phyloP scores from a whole-genome alignment of 257 asterid species.

The Avicennia marina region DNA sequence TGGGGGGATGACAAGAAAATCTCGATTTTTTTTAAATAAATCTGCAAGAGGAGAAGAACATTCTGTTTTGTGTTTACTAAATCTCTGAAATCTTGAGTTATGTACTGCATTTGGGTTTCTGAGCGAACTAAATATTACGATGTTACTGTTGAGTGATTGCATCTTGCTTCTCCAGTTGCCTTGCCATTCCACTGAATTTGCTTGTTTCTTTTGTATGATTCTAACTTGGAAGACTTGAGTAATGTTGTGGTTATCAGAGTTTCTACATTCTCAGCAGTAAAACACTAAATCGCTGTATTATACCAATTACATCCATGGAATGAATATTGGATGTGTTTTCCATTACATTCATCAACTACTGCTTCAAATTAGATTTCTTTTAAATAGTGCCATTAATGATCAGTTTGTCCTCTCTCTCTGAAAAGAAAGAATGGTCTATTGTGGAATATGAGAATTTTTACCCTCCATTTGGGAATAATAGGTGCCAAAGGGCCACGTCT shows the following conservation, averaged over 20 bases:
- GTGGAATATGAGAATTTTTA: not conserved
- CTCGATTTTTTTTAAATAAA: too few species aligned
- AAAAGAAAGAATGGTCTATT: not conserved
- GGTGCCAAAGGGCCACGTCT: conserved; percentile 96
- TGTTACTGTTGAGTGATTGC: not conserved
- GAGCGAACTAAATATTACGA: not conserved
- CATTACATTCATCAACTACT: not conserved
- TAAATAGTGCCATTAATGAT: not conserved
- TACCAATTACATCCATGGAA: not conserved
- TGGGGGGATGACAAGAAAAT: too few species aligned
- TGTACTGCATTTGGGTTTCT: not conserved
- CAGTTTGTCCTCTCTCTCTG: not conserved
- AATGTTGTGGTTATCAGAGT: too few species aligned
- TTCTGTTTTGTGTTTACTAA: too few species aligned
- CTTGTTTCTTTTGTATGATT: too few species aligned
- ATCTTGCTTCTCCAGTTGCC: not conserved
- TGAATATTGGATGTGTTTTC: not conserved
- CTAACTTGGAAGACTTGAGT: too few species aligned
- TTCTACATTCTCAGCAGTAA: too few species aligned
- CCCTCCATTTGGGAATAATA: conserved; percentile 23
- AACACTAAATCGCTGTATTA: too few species aligned
- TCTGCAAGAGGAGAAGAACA: too few species aligned
- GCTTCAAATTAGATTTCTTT: not conserved
- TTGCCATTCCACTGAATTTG: too few species aligned
- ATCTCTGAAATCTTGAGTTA: not conserved